Evolutionary conservation across 148 eudicot species (phyloP), one percentile per base, ranked within the genome.

Genomic region (Persicaria maculosa): DNA sequence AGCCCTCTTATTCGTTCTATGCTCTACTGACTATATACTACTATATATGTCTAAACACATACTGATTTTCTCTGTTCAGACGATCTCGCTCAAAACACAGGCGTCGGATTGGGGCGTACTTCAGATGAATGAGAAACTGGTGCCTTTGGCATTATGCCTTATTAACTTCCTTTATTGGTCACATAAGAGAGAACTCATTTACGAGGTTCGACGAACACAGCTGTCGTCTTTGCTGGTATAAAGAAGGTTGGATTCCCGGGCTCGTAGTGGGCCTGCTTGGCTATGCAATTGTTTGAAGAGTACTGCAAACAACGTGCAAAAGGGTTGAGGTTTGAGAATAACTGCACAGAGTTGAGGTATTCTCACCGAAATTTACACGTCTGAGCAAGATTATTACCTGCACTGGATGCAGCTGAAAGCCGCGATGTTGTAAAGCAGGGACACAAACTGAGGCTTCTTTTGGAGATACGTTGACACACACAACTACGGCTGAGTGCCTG

Each of bases 181-280:
- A 7, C 10, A 19, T 17, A 19, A 2, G 1, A 16, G 19, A 50
- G 50, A 58, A 44, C 50, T 74, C 50, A 68, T 48, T 62, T 76
- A 84, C 97, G 85, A 31, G 86, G 84, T 79, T 94, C 90, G 69
- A 94, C 85, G 75, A 94, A 94, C 77, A 94, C 98, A 64, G 93
- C 80, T 45, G 96, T 86, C 74, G 97, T 94, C 85, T 85, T 87
- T 47, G 91, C 76, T 3, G 97, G 93, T 76, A 92, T 77, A 6
- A 68, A 81, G 75, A 94, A 92, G 79, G 87, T 74, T 47, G 96
- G 96, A 6, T 84, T 74, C 20, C 86, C 81, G 22, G 92, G 75
- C 71, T 92, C 89, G 47, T 90, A 94, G 73, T 74, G 83, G 4
- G 97, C 90, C 50, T 78, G 72, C 83, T 85, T 92, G 19, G 90